These are phyloP conservation scores for Diaporthe destruens DNA, from an alignment of 2,329 filamentous ascomycete species.

Conservation along the genomic window DNA sequence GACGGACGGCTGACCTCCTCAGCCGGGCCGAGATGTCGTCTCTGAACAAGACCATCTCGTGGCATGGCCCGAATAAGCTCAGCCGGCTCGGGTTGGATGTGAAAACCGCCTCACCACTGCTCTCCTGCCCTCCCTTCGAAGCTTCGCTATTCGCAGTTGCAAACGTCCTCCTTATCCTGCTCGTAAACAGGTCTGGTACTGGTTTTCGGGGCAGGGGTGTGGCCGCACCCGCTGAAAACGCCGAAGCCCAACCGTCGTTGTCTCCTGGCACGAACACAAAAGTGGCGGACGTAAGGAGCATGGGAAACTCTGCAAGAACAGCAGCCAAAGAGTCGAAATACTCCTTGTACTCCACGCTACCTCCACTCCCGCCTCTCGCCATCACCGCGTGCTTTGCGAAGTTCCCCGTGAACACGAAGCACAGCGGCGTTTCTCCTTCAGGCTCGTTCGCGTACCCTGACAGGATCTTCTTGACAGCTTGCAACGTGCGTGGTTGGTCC, in stretches of 20 bases:
- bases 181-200: conserved; percentile 92
- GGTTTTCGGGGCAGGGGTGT: conserved; percentile 76
- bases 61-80: conserved; percentile 85
- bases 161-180: conserved; percentile 84
- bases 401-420: conserved; percentile 88
- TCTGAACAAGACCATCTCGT: conserved; percentile 88
- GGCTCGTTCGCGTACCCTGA: conserved; percentile 77
- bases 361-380: conserved; percentile 76
- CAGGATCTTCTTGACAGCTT: conserved; percentile 85
- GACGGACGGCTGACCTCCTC: conserved; percentile 79
- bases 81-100: conserved; percentile 88
- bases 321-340: conserved; percentile 90
- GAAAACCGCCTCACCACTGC: conserved; percentile 83
- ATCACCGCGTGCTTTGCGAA: conserved; percentile 78
- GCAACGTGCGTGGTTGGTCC: conserved; percentile 83
- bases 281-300: conserved; percentile 81
- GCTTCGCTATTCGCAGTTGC: conserved; percentile 80
- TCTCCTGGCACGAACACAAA: conserved; percentile 96
- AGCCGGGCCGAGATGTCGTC: conserved; percentile 88
- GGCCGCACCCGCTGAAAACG: conserved; percentile 82
- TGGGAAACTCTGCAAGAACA: conserved; percentile 84
- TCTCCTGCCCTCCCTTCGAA: conserved; percentile 59
- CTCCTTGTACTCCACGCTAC: conserved; percentile 97
- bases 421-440: conserved; percentile 76
- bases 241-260: conserved; percentile 96